Conservation (phyloP, 305 asterid genomes). For the Fraxinus velutina region DNA sequence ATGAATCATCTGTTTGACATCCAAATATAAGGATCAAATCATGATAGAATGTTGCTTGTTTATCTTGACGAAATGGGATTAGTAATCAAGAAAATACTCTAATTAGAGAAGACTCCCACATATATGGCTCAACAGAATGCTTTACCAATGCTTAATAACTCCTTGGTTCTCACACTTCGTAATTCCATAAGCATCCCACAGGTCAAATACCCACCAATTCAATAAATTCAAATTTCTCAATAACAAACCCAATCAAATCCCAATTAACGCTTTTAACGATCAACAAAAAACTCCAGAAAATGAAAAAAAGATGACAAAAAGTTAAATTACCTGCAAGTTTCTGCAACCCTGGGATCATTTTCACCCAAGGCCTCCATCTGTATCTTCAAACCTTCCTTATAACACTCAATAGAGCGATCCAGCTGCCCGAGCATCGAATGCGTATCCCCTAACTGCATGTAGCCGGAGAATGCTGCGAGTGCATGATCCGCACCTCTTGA, state of each 20-base stretch:
- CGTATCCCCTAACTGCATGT: slow-evolving; percentile 96
- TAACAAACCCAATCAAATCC: background rate
- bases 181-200: background rate
- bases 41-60: background rate
- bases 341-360: slow-evolving; percentile 93
- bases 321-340: slow-evolving; percentile 76
- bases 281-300: background rate
- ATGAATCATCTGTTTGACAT: background rate
- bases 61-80: background rate
- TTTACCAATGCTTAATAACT: background rate
- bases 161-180: background rate
- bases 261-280: background rate
- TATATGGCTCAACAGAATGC: background rate
- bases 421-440: slow-evolving; percentile 92
- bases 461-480: slow-evolving; percentile 86
- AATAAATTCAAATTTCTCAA: background rate
- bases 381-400: slow-evolving; percentile 72
- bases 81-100: background rate
- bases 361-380: slow-evolving; percentile 96
- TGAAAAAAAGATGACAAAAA: background rate
- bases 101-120: background rate
- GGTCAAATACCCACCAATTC: background rate
- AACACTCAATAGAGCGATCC: slow-evolving; percentile 84
- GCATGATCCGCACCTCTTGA: slow-evolving; percentile 91
- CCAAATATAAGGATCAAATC: background rate